Percentiles rank a stretch among this genome's conserved stretches.
phyloP scores from a whole-genome alignment of 2,329 filamentous ascomycete genomes.

The Bipolaris sorokiniana region DNA sequence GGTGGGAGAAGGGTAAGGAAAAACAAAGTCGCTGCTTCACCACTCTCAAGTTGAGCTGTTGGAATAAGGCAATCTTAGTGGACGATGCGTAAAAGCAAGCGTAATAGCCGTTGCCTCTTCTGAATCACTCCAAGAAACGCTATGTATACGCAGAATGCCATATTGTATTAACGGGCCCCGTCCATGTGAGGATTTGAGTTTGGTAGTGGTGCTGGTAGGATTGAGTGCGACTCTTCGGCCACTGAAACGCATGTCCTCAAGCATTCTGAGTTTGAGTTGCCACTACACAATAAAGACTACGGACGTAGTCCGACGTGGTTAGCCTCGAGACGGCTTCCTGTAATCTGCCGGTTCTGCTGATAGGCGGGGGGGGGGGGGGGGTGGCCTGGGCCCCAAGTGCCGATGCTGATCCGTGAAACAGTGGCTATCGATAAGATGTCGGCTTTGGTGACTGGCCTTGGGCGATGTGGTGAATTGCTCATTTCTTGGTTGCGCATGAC shows the following conservation, averaged over 20 bases:
- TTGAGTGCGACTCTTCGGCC: not conserved
- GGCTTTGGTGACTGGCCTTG: constrained; percentile 1
- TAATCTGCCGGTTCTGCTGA: constrained; percentile 19
- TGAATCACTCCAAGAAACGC: not conserved
- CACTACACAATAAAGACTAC: constrained; percentile 3
- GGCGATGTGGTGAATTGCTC: constrained; percentile 4
- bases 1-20: not conserved
- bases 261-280: constrained; percentile 10
- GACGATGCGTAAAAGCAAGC: not conserved
- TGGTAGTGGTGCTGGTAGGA: not conserved
- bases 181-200: not conserved
- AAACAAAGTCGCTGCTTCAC: not conserved
- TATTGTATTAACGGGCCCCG: too few relatives aligned
- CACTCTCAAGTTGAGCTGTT: too few relatives aligned
- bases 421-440: not conserved
- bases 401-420: constrained; percentile 16
- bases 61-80: too few relatives aligned
- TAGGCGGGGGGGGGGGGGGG: constrained; percentile 9
- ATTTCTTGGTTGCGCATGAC: not conserved
- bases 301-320: constrained; percentile 12
- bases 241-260: not conserved
- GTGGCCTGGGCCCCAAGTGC: constrained; percentile 3
- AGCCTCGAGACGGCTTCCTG: constrained; percentile 17
- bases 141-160: too few relatives aligned
- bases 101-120: not conserved